Percentiles rank a stretch among this genome's conserved stretches.
Conservation (phyloP, 202 grass and related monocot species). For the Musa balbisiana region DNA sequence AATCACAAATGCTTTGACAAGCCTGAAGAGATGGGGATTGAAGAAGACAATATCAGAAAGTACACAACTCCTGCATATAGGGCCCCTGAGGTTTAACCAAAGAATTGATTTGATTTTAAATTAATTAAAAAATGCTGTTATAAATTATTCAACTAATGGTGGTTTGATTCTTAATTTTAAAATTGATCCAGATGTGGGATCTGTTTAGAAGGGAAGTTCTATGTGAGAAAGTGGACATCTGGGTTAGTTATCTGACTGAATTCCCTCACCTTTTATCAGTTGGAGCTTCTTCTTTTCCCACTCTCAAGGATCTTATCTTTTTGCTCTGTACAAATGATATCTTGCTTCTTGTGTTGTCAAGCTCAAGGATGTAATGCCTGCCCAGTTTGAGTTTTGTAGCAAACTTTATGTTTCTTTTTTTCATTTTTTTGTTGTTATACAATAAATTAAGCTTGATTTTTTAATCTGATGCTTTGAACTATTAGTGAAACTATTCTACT, state of each 20-base stretch:
- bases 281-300: background rate
- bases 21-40: conserved; percentile 92
- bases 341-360: background rate
- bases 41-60: conserved; percentile 98
- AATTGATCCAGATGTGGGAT: conserved; percentile 87
- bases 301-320: background rate
- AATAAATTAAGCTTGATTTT: background rate
- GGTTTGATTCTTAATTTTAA: conserved; percentile 5
- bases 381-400: no score
- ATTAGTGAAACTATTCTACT: background rate
- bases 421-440: background rate
- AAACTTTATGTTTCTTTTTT: background rate
- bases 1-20: conserved; percentile 89
- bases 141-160: conserved; percentile 17
- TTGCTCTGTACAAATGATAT: background rate
- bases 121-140: conserved; percentile 11
- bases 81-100: conserved; percentile 74
- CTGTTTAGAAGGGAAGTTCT: conserved; percentile 85
- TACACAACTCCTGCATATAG: conserved; percentile 93
- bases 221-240: conserved; percentile 98
- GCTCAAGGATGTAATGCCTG: background rate
- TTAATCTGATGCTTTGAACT: background rate
- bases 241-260: conserved; percentile 41
- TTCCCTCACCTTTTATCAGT: background rate
- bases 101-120: background rate